Evolutionary conservation across 2,329 filamentous ascomycete genomes (phyloP).

Genomic region (Apiospora kogelbergensis): DNA sequence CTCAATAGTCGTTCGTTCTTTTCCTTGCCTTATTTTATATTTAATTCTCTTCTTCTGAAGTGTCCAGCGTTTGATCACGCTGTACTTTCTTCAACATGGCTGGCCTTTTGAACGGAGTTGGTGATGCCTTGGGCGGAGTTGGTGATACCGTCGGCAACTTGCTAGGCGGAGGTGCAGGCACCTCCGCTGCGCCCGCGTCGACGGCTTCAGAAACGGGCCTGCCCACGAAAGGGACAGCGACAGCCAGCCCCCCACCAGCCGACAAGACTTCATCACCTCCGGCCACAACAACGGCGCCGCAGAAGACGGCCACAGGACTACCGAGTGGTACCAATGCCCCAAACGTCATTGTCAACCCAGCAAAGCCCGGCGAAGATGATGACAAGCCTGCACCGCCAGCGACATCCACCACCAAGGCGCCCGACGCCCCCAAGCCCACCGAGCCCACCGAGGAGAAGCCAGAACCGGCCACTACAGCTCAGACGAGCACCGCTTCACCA

Average conservation of each 20-base stretch:
- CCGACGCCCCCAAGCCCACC: not conserved
- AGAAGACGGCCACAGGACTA: slow-evolving; percentile 3
- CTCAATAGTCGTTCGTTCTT: slow-evolving; percentile 3
- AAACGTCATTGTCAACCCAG: slow-evolving; percentile 11
- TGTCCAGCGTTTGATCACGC: slow-evolving; percentile 15
- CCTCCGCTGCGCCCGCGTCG: slow-evolving; percentile 6
- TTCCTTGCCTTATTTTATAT: not conserved
- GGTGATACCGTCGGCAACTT: slow-evolving; percentile 4
- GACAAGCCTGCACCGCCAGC: not conserved
- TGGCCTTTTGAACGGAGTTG: slow-evolving; percentile 15
- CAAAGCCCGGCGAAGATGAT: slow-evolving; percentile 5
- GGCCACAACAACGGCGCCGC: not conserved
- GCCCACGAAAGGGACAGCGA: not conserved
- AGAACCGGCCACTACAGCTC: not conserved
- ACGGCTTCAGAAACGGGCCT: slow-evolving; percentile 1
- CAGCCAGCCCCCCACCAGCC: not conserved
- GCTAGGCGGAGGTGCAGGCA: slow-evolving; percentile 12
- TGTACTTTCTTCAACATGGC: slow-evolving; percentile 13
- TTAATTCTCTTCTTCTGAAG: slow-evolving; percentile 2
- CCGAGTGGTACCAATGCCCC: slow-evolving; percentile 3
- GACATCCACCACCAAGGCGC: not conserved
- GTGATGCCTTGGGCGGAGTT: not conserved
- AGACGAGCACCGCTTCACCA: not conserved
- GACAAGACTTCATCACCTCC: not conserved
- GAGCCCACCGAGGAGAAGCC: not conserved